These are phyloP conservation scores for Talaromyces rugulosus DNA, from an alignment of 2,329 filamentous ascomycete genomes.

Conservation along the genomic window DNA sequence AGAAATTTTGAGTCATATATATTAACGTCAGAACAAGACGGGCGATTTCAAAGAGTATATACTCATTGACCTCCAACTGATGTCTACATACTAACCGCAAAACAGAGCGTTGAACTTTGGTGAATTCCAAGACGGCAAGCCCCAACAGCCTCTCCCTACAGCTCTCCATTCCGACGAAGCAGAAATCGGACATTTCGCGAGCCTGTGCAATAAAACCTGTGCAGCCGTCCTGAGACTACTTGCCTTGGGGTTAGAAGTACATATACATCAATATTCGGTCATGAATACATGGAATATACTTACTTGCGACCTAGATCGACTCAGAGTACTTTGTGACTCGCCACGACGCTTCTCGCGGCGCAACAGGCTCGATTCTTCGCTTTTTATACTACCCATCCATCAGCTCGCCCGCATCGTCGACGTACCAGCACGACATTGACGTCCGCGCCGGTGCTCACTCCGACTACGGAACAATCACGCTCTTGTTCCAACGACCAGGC, in stretches of 20 bases:
- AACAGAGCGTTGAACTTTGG: conserved; percentile 86
- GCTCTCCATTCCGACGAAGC: conserved; percentile 57
- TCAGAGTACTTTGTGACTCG: conserved; percentile 57
- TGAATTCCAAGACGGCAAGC: conserved; percentile 64
- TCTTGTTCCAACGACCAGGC: conserved; percentile 78
- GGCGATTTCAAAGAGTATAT: conserved; percentile 82
- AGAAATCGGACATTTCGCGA: conserved; percentile 63
- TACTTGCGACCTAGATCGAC: conserved; percentile 32
- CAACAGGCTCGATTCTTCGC: conserved; percentile 59
- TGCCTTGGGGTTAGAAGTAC: conserved; percentile 68
- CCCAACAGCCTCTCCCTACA: conserved; percentile 71
- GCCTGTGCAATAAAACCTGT: conserved; percentile 68
- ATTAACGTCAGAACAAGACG: conserved; percentile 44
- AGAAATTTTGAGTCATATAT: neutral
- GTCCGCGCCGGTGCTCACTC: conserved; percentile 88
- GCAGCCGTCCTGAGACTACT: conserved; percentile 70
- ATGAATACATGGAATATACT: neutral
- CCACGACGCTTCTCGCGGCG: conserved; percentile 50
- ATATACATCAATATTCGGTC: neutral
- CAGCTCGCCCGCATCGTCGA: conserved; percentile 37
- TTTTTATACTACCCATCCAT: conserved; percentile 69
- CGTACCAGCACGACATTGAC: conserved; percentile 52
- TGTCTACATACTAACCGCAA: neutral
- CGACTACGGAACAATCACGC: conserved; percentile 69
- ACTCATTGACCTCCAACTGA: neutral